Conservation (phyloP, 176 grass and related monocot species). For the Neostapfia colusana region DNA sequence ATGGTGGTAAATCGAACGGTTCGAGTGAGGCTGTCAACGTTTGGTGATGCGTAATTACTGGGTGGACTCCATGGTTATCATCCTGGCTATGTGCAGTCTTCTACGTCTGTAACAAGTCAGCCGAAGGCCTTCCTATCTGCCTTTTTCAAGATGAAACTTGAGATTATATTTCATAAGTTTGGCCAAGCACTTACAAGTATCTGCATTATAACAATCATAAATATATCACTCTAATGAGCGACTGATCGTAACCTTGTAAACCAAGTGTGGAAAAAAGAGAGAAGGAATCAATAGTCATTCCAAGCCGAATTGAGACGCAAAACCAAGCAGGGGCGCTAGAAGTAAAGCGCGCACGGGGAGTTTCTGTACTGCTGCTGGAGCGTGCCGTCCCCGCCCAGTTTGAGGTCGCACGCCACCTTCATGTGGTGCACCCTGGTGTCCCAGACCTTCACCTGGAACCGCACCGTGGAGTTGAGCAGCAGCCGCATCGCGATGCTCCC, state of each 20-base stretch:
- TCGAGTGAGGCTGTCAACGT: too few relatives aligned
- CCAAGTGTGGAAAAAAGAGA: neutral
- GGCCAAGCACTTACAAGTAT: neutral
- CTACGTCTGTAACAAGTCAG: neutral
- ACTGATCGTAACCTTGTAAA: neutral
- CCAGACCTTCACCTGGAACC: constrained; percentile 74
- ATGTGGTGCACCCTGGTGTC: constrained; percentile 63
- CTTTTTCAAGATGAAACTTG: neutral
- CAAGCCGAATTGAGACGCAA: neutral
- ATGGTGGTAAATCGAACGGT: neutral
- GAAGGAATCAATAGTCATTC: neutral
- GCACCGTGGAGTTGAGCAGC: constrained; percentile 55
- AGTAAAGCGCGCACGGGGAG: neutral
- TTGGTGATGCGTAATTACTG: neutral
- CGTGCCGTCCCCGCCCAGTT: neutral
- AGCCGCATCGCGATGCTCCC: constrained; percentile 42
- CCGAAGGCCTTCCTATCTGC: neutral
- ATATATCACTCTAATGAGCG: neutral
- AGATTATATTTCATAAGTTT: neutral
- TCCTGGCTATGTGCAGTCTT: neutral
- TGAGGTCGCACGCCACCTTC: constrained; percentile 58
- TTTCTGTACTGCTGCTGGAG: neutral
- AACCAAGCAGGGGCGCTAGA: neutral
- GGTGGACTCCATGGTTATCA: neutral
- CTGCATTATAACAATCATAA: neutral